A percentile compares a stretch with the other conserved stretches of the same genome.
Conservation (phyloP, 2,329 filamentous ascomycete species). For the Colletotrichum cereale region DNA sequence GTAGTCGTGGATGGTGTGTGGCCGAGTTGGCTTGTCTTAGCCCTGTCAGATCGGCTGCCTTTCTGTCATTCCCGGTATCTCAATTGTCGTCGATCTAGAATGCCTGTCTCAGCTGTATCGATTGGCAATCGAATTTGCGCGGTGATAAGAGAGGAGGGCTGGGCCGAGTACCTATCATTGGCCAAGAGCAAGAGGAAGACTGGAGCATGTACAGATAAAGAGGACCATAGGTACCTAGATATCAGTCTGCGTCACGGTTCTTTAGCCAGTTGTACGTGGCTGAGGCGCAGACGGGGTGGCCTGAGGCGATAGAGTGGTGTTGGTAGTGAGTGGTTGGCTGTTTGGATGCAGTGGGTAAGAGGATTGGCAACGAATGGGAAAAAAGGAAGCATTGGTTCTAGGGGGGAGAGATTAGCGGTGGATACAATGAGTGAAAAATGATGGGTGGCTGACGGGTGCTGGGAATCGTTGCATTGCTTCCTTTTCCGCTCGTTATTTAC, state of each 20-base stretch:
- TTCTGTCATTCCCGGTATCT: constrained; percentile 14
- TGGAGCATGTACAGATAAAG: background rate
- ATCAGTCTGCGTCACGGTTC: background rate
- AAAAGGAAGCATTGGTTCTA: constrained; percentile 19
- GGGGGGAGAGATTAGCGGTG: constrained; percentile 24
- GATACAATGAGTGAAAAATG: constrained; percentile 32
- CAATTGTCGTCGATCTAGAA: constrained; percentile 33
- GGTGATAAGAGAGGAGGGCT: background rate
- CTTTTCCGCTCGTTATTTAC: constrained; percentile 16
- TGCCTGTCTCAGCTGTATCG: constrained; percentile 36
- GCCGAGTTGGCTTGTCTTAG: constrained; percentile 24
- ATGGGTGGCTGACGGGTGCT: constrained; percentile 24
- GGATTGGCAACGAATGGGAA: constrained; percentile 12
- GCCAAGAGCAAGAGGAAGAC: background rate
- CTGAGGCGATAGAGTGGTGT: background rate
- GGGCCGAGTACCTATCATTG: background rate
- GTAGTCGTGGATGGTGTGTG: constrained; percentile 4
- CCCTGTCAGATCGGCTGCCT: constrained; percentile 22
- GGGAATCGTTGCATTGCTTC: constrained; percentile 20
- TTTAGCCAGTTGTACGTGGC: constrained; percentile 9
- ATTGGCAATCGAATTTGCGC: constrained; percentile 30
- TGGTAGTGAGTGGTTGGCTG: background rate
- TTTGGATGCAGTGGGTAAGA: constrained; percentile 8
- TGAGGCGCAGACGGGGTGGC: background rate
- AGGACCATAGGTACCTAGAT: too few relatives aligned